These are phyloP conservation scores for Schoenoplectus triqueter DNA, from an alignment of 202 grass and related monocot species.

Conservation along the genomic window DNA sequence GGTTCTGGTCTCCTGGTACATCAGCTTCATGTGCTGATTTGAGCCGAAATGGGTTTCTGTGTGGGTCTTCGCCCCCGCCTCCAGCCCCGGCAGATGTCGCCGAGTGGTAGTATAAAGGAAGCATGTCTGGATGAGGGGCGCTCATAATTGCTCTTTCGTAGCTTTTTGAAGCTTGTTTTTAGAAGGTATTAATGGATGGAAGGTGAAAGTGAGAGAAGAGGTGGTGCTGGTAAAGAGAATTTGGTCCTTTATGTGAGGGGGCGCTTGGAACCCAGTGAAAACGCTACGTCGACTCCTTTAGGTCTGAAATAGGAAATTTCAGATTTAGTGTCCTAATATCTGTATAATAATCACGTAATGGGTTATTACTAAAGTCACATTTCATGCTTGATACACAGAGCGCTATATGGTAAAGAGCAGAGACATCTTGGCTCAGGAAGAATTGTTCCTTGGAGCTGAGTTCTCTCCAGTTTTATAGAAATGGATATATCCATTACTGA, in stretches of 20 bases:
- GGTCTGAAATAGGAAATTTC: not conserved
- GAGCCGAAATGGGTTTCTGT: slow-evolving; percentile 21
- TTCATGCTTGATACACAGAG: not conserved
- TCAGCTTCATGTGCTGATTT: slow-evolving; percentile 38
- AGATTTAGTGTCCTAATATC: not conserved
- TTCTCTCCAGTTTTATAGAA: not conserved
- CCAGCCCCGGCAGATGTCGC: not conserved
- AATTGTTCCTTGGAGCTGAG: not conserved
- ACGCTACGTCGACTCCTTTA: slow-evolving; percentile 20
- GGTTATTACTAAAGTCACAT: not conserved
- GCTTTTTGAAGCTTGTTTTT: slow-evolving; percentile 19
- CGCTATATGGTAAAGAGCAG: not conserved
- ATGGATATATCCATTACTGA: not conserved
- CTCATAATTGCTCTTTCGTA: slow-evolving; percentile 25
- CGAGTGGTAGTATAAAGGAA: slow-evolving; percentile 29
- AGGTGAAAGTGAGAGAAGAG: slow-evolving; percentile 37
- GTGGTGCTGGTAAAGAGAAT: slow-evolving; percentile 28
- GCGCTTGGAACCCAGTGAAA: slow-evolving; percentile 28
- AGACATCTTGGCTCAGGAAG: not conserved
- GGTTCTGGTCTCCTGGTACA: not conserved
- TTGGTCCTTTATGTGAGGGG: slow-evolving; percentile 16
- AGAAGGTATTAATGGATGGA: slow-evolving; percentile 35
- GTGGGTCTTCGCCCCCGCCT: slow-evolving; percentile 28
- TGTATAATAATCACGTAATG: not conserved
- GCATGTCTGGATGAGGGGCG: slow-evolving; percentile 20